Conservation (phyloP, 306 rosid genomes). For the Luffa aegyptiaca region DNA sequence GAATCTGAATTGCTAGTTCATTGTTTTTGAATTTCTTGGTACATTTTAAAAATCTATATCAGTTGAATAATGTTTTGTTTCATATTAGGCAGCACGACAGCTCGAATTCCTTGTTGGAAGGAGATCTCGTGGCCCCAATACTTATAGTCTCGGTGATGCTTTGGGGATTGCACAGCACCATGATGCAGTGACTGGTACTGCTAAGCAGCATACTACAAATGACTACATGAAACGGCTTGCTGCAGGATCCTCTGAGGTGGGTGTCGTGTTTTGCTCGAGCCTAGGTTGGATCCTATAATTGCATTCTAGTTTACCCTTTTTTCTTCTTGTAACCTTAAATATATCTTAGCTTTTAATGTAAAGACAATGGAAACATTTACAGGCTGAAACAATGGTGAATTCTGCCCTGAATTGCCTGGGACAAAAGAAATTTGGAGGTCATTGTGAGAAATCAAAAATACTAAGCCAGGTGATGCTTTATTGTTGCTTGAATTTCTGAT, state of each 20-base stretch:
- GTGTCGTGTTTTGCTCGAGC: neutral
- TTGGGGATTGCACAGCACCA: constrained; percentile 83
- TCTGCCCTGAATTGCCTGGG: constrained; percentile 58
- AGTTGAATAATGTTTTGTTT: constrained; percentile 7
- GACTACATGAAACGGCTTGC: constrained; percentile 76
- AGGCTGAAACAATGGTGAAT: constrained; percentile 71
- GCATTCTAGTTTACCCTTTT: neutral
- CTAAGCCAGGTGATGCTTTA: constrained; percentile 53
- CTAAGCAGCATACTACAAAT: constrained; percentile 74
- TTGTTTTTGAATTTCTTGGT: neutral
- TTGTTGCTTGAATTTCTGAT: neutral
- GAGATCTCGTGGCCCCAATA: constrained; percentile 15
- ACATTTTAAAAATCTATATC: neutral
- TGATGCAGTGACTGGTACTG: constrained; percentile 81
- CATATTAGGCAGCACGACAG: constrained; percentile 59
- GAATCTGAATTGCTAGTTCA: neutral
- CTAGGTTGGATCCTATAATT: neutral
- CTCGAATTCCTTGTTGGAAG: constrained; percentile 57
- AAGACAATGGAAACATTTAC: constrained; percentile 8
- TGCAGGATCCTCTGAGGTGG: constrained; percentile 62
- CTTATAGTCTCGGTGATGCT: constrained; percentile 63
- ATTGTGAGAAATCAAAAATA: constrained; percentile 18
- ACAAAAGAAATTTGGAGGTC: constrained; percentile 28
- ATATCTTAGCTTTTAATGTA: neutral
- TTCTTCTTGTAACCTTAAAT: constrained; percentile 2